Percentiles rank a stretch among this genome's conserved stretches.
These are phyloP conservation scores for Alternaria arbusti DNA, from an alignment of 2,329 filamentous ascomycete species.

Conservation along the genomic window DNA sequence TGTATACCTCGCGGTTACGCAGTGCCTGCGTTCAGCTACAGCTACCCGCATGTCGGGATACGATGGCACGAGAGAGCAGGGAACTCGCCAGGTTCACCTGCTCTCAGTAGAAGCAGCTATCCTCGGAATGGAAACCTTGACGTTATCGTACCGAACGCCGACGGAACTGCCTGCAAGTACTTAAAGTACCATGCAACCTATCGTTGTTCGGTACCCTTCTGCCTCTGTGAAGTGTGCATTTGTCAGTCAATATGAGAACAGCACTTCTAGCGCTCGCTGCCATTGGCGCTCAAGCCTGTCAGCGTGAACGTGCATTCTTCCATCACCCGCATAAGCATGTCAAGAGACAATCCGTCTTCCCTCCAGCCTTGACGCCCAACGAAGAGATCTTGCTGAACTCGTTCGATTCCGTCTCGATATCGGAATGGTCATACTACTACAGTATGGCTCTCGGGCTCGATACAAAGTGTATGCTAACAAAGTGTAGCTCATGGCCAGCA, in stretches of 20 bases:
- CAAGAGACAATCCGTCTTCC: slow-evolving; percentile 42
- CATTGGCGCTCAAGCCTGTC: slow-evolving; percentile 43
- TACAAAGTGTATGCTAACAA: slow-evolving; percentile 12
- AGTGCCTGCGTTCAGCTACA: slow-evolving; percentile 18
- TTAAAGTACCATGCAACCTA: slow-evolving; percentile 16
- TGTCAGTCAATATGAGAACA: slow-evolving; percentile 32
- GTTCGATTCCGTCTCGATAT: slow-evolving; percentile 50
- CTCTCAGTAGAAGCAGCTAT: slow-evolving; percentile 6
- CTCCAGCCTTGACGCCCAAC: slow-evolving; percentile 42
- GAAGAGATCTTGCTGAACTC: slow-evolving; percentile 50
- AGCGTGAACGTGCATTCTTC: slow-evolving; percentile 38
- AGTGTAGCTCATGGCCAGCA: slow-evolving; percentile 40
- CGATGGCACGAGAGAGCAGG: slow-evolving; percentile 4
- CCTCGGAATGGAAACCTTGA: slow-evolving; percentile 17
- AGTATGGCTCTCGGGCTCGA: slow-evolving; percentile 22
- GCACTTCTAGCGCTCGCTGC: slow-evolving; percentile 32
- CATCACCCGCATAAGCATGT: slow-evolving; percentile 28
- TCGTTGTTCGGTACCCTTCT: background rate
- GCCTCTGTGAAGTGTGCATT: slow-evolving; percentile 4
- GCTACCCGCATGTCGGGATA: slow-evolving; percentile 1
- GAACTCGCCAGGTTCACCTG: slow-evolving; percentile 3
- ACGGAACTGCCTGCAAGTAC: slow-evolving; percentile 6
- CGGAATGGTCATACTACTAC: slow-evolving; percentile 49
- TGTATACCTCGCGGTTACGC: slow-evolving; percentile 12
- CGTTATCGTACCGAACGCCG: slow-evolving; percentile 21